Percentiles rank a stretch among this genome's conserved stretches.
Evolutionary conservation across 2,329 filamentous ascomycete species (phyloP).

Genomic region (Thelonectria blattea): DNA sequence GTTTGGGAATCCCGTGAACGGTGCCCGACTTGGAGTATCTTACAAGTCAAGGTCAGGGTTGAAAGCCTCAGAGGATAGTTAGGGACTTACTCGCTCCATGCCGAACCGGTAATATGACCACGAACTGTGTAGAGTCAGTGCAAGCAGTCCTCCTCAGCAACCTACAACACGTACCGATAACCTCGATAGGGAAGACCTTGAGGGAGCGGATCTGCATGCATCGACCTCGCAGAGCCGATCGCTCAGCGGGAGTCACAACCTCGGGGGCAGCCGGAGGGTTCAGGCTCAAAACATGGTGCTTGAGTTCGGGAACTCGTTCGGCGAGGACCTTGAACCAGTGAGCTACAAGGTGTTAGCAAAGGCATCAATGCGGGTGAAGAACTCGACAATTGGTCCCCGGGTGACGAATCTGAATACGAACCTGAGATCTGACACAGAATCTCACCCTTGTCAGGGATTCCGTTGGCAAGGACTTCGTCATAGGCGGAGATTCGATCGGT

Average conservation of each 20-base stretch:
- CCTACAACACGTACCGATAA: conserved; percentile 25
- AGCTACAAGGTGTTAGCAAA: conserved; percentile 31
- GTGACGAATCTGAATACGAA: not conserved
- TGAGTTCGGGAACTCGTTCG: conserved; percentile 53
- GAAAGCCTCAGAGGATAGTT: not conserved
- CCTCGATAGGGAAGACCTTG: conserved; percentile 71
- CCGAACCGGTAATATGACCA: conserved; percentile 86
- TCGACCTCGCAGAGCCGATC: conserved; percentile 63
- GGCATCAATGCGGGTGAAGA: not conserved
- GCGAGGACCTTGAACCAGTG: conserved; percentile 62
- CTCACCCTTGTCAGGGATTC: conserved; percentile 59
- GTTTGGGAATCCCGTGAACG: conserved; percentile 77
- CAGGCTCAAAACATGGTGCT: conserved; percentile 59
- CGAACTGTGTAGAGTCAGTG: conserved; percentile 58
- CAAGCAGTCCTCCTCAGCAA: not conserved
- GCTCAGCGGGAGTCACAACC: conserved; percentile 50
- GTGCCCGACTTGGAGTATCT: conserved; percentile 71
- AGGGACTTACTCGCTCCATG: conserved; percentile 68
- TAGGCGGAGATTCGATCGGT: conserved; percentile 94
- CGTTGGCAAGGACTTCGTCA: conserved; percentile 86
- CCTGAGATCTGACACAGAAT: conserved; percentile 53
- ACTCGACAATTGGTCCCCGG: too few species aligned
- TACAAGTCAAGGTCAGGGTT: not conserved
- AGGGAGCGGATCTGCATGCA: conserved; percentile 80
- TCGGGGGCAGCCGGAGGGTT: conserved; percentile 43